Evolutionary conservation across 192 early-diverging fungal species (phyloP).

Genomic region (Backusella westeae): DNA sequence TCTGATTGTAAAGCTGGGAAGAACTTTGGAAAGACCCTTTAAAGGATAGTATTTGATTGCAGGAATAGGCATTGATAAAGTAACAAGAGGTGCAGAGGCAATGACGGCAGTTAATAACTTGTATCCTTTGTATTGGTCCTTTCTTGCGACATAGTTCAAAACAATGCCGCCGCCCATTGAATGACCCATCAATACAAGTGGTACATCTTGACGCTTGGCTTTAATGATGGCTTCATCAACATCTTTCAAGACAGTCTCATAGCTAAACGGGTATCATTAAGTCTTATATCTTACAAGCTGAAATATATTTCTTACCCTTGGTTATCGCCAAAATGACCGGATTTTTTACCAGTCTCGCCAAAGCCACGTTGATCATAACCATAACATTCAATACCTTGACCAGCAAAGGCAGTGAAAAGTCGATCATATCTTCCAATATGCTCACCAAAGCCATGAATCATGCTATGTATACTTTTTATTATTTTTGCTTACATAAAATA

Average conservation of each 20-base stretch:
- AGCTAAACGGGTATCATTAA: constrained; percentile 16
- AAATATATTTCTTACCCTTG: constrained; percentile 39
- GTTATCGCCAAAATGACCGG: constrained; percentile 43
- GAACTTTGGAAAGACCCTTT: constrained; percentile 33
- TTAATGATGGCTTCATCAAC: constrained; percentile 43
- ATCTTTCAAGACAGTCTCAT: constrained; percentile 44
- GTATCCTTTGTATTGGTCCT: constrained; percentile 33
- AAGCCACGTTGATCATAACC: constrained; percentile 68
- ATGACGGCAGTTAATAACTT: constrained; percentile 47
- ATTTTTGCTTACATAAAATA: background rate
- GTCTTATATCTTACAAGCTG: background rate
- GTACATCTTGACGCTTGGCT: constrained; percentile 35
- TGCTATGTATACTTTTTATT: constrained; percentile 11
- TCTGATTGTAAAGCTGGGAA: constrained; percentile 43
- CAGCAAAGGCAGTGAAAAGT: constrained; percentile 54
- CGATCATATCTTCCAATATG: constrained; percentile 54
- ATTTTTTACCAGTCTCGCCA: constrained; percentile 58
- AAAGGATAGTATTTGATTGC: constrained; percentile 31
- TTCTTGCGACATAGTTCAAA: constrained; percentile 48
- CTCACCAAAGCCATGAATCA: constrained; percentile 60
- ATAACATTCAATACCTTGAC: constrained; percentile 52
- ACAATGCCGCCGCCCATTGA: constrained; percentile 55
- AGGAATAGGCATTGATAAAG: constrained; percentile 23
- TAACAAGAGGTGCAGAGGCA: constrained; percentile 51
- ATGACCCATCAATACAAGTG: constrained; percentile 55